These are phyloP conservation scores for Grigorovia humatica DNA, from an alignment of 805 yeast genomes.

Conservation along the genomic window DNA sequence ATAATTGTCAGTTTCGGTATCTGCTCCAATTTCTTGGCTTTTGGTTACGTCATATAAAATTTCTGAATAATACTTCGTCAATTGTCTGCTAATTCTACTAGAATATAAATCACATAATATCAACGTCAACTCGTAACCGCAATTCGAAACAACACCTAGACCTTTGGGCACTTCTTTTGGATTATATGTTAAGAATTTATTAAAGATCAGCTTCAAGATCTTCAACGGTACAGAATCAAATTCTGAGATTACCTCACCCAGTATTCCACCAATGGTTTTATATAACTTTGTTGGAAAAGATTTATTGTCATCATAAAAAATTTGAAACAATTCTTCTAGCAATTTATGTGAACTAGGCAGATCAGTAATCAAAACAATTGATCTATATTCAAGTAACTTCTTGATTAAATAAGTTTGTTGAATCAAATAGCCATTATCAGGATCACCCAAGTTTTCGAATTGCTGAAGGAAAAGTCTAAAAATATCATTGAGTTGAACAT, in stretches of 20 bases:
- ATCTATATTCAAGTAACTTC: conserved; percentile 62
- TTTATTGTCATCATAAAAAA: conserved; percentile 44
- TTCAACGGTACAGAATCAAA: conserved; percentile 50
- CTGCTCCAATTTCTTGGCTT: conserved; percentile 10
- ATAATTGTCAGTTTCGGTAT: conserved; percentile 7
- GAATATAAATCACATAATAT: conserved; percentile 58
- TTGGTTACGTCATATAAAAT: conserved; percentile 43
- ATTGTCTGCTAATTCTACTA: conserved; percentile 63
- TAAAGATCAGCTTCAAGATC: conserved; percentile 53
- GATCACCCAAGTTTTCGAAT: conserved; percentile 44
- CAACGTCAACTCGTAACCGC: conserved; percentile 56
- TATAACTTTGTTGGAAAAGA: conserved; percentile 45
- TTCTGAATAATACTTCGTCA: conserved; percentile 75
- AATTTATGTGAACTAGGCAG: conserved; percentile 50
- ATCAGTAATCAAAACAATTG: conserved; percentile 65
- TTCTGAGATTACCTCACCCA: conserved; percentile 67
- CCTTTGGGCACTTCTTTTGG: conserved; percentile 23
- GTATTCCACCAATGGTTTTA: conserved; percentile 55
- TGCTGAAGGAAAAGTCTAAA: conserved; percentile 59
- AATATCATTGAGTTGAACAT: conserved; percentile 47
- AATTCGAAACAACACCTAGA: conserved; percentile 29
- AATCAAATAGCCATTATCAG: conserved; percentile 47
- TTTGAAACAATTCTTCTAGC: conserved; percentile 45
- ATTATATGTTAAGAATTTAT: conserved; percentile 41
- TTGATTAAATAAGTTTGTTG: conserved; percentile 59